Evolutionary conservation across 768 basidiomycete genomes (phyloP), one percentile per base, ranked within the genome.

Genomic region (Leccinum disarticulatum): DNA sequence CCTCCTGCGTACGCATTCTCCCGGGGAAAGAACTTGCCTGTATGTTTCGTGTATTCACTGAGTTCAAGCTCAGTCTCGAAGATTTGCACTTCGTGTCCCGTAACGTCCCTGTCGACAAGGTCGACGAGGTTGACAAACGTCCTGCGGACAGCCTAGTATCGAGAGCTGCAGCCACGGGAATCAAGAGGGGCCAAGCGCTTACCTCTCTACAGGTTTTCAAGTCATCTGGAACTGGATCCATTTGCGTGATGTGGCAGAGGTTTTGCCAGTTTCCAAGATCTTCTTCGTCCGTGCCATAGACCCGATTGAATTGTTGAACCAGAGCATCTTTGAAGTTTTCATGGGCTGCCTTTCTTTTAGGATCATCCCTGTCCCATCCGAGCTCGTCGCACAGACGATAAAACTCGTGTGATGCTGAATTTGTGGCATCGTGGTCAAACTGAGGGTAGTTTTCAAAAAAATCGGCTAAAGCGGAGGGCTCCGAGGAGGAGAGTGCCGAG

Each of bases 61-160:
- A 67, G 60, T 5, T 54, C 33, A 4, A 15, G 27, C 49, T 67
- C 66, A 31, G 66, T 33, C 0, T 14, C 11, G 52, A 67, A 67
- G 0, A 62, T n/a, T 1, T 30, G 14, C 0, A 66, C 56, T 0
- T 58, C 33, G 1, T 49, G 10, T 0, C 60, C 63, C 2, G 66
- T 65, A 0, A 6, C 36, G 9, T 65, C 25, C 1, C 33, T 51
- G 33, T 67, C 65, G 6, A 66, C 65, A 17, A 66, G 66, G 28
- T 67, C 66, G 28, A 67, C 66, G 13, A 67, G 66, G 4, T 67
- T 68, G 14, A 66, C 60, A 2, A 54, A 17, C 0, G 52, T 62
- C 0, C 13, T 31, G 0, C 49, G 19, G 15, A 67, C 22, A 0
- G 58, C 60, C 66, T 67, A 11, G 28, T 3, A 15, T n/a, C 49